A percentile compares a stretch with the other conserved stretches of the same genome.
phyloP scores from a whole-genome alignment of 192 early-diverging fungal species.

The Dissophora globulifera region DNA sequence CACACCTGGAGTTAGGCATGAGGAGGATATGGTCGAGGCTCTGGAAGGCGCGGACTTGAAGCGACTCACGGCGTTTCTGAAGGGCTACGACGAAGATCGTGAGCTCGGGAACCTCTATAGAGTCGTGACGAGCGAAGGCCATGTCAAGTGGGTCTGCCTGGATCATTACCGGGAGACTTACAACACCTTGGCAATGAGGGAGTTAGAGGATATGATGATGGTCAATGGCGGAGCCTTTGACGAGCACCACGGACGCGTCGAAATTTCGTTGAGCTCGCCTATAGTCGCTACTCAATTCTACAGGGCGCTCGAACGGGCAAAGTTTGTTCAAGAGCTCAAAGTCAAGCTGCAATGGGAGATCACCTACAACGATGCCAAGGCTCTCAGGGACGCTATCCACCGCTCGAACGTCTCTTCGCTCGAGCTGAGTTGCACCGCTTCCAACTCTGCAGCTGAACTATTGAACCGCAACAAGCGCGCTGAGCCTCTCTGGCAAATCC shows the following conservation, averaged over 20 bases:
- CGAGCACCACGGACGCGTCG: conserved; percentile 10
- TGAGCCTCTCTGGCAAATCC: conserved; percentile 15
- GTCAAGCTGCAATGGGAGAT: conserved; percentile 10
- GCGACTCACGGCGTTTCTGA: conserved; percentile 14
- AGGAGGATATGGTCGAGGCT: neutral
- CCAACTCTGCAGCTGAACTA: neutral
- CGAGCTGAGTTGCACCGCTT: neutral
- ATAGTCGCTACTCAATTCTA: conserved; percentile 21
- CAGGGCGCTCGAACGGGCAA: conserved; percentile 13
- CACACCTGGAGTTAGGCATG: too few species aligned
- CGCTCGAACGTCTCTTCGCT: conserved; percentile 9
- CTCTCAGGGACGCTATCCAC: conserved; percentile 12
- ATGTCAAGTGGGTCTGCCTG: conserved; percentile 33
- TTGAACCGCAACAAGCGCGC: conserved; percentile 14
- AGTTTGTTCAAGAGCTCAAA: conserved; percentile 19
- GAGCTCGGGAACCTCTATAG: conserved; percentile 30
- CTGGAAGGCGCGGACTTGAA: conserved; percentile 5
- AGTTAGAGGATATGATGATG: conserved; percentile 2
- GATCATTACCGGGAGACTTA: conserved; percentile 33
- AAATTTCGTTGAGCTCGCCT: conserved; percentile 2
- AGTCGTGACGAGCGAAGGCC: conserved; percentile 9
- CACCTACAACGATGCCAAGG: conserved; percentile 4
- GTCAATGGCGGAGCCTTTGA: conserved; percentile 26
- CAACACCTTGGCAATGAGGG: conserved; percentile 5
- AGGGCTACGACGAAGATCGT: neutral